phyloP scores from a whole-genome alignment of 208 protist genomes.

The Trypanosoma boissoni region DNA sequence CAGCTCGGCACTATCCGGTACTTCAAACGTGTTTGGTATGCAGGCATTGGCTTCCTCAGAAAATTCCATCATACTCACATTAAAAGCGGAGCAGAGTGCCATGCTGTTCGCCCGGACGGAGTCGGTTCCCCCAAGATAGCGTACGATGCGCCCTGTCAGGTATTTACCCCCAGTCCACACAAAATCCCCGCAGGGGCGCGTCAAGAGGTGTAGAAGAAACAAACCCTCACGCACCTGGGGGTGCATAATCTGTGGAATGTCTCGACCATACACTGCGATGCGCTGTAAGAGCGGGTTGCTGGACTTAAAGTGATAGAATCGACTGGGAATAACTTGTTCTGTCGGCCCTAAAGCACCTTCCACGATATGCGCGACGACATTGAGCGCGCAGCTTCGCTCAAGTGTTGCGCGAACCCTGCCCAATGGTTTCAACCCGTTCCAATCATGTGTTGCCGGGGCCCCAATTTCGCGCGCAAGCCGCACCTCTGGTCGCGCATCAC shows the following conservation, averaged over 20 bases:
- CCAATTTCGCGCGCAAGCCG: conserved; percentile 28
- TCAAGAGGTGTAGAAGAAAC: conserved; percentile 40
- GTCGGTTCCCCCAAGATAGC: conserved; percentile 37
- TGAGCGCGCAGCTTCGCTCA: conserved; percentile 34
- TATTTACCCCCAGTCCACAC: conserved; percentile 8
- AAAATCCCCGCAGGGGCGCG: conserved; percentile 2
- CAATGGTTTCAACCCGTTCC: conserved; percentile 28
- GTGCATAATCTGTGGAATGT: conserved; percentile 46
- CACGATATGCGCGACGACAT: conserved; percentile 36
- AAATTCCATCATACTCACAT: conserved; percentile 48
- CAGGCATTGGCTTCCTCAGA: conserved; percentile 65
- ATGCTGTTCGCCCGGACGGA: conserved; percentile 38
- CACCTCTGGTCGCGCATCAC: conserved; percentile 18
- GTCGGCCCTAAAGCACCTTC: conserved; percentile 29
- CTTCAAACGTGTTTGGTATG: conserved; percentile 39
- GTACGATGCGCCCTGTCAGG: conserved; percentile 31
- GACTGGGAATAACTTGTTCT: conserved; percentile 30
- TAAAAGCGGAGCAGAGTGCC: conserved; percentile 43
- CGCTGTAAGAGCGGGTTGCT: conserved; percentile 64
- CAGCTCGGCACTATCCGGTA: conserved; percentile 44
- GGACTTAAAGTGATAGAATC: conserved; percentile 62
- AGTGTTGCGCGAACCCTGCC: conserved; percentile 53
- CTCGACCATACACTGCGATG: conserved; percentile 49
- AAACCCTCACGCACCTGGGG: conserved; percentile 35
- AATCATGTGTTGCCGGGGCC: conserved; percentile 26